Conservation (phyloP, 192 early-diverging fungal genomes). For the Phycomyces nitens region DNA sequence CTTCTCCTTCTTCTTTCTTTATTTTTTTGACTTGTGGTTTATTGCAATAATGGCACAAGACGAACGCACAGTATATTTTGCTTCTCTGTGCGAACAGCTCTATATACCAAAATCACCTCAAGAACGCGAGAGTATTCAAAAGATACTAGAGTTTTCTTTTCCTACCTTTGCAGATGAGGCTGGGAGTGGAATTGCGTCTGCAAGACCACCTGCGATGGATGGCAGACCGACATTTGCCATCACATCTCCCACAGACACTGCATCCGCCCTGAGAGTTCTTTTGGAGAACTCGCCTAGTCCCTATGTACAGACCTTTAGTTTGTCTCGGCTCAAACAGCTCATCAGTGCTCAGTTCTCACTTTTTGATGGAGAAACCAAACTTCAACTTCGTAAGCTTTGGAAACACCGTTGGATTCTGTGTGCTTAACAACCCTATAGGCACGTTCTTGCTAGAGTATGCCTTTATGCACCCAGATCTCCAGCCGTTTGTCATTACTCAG, state of each 20-base stretch:
- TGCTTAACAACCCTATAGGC: slow-evolving; percentile 35
- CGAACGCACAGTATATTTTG: slow-evolving; percentile 23
- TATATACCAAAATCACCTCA: slow-evolving; percentile 56
- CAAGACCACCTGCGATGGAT: slow-evolving; percentile 31
- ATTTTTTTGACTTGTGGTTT: not conserved
- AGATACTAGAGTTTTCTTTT: slow-evolving; percentile 70
- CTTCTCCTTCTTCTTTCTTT: not conserved
- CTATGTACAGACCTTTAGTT: slow-evolving; percentile 69
- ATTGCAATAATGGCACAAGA: slow-evolving; percentile 25
- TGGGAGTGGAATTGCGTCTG: slow-evolving; percentile 31
- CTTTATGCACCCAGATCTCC: slow-evolving; percentile 50
- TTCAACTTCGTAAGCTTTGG: slow-evolving; percentile 30
- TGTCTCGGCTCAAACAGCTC: slow-evolving; percentile 52
- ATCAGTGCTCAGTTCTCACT: slow-evolving; percentile 42
- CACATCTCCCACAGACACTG: slow-evolving; percentile 55
- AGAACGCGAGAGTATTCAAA: slow-evolving; percentile 64
- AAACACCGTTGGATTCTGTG: not conserved
- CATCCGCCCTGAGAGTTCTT: slow-evolving; percentile 52
- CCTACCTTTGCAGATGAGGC: slow-evolving; percentile 74
- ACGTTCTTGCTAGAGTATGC: slow-evolving; percentile 60
- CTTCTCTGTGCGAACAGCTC: slow-evolving; percentile 56
- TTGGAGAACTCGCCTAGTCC: slow-evolving; percentile 59
- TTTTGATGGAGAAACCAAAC: slow-evolving; percentile 28
- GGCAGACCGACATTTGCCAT: slow-evolving; percentile 28
- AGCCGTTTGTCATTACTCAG: slow-evolving; percentile 55